phyloP scores from a whole-genome alignment of 2,329 filamentous ascomycete genomes.

The Boeremia exigua region DNA sequence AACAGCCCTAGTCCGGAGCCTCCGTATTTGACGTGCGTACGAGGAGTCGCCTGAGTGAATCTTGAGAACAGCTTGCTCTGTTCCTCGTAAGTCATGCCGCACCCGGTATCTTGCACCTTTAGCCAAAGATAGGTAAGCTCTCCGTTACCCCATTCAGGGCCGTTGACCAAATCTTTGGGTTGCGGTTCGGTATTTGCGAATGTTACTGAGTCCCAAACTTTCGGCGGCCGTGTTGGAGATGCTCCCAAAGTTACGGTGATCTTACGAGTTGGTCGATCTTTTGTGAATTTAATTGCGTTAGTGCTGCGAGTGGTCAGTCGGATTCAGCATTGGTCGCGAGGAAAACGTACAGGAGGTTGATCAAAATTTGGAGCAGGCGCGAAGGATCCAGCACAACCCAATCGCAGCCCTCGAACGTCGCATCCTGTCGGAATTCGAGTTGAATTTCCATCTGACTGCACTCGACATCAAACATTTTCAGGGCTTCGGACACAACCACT shows the following conservation, averaged over 20 bases:
- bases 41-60: slow-evolving; percentile 39
- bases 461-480: slow-evolving; percentile 40
- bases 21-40: slow-evolving; percentile 48
- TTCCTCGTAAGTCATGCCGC: slow-evolving; percentile 48
- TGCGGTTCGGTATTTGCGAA: slow-evolving; percentile 21
- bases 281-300: slow-evolving; percentile 46
- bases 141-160: slow-evolving; percentile 41
- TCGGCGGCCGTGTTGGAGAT: slow-evolving; percentile 22
- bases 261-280: slow-evolving; percentile 39
- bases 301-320: slow-evolving; percentile 38
- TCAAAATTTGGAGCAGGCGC: slow-evolving; percentile 34
- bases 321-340: slow-evolving; percentile 26
- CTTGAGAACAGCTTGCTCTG: slow-evolving; percentile 42
- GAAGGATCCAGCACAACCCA: slow-evolving; percentile 41
- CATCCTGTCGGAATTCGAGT: slow-evolving; percentile 46
- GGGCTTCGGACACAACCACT: slow-evolving; percentile 30
- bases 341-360: slow-evolving; percentile 36
- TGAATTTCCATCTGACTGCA: slow-evolving; percentile 45
- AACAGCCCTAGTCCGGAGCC: slow-evolving; percentile 53
- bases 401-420: slow-evolving; percentile 47
- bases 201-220: slow-evolving; percentile 22
- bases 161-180: slow-evolving; percentile 13
- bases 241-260: slow-evolving; percentile 50
- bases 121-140: slow-evolving; percentile 45
- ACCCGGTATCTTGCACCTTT: slow-evolving; percentile 48